These are phyloP conservation scores for Spongospora subterranea DNA, from an alignment of 208 protist genomes.

Conservation along the genomic window DNA sequence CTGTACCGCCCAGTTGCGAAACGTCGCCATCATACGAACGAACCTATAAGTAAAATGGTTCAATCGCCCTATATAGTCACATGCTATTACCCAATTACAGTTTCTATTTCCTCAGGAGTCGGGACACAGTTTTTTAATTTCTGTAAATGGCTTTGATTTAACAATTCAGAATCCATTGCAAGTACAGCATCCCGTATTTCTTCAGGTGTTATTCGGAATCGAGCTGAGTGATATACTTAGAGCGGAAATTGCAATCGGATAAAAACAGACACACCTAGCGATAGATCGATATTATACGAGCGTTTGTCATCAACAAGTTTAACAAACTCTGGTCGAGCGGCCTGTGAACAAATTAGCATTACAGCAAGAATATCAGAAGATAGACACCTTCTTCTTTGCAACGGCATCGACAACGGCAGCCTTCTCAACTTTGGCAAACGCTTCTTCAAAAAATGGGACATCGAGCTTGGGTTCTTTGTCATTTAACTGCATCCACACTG, in stretches of 20 bases:
- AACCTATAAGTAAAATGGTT: constrained; percentile 44
- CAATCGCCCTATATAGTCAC: too few species aligned
- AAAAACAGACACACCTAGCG: background rate
- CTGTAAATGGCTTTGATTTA: constrained; percentile 49
- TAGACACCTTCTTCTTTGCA: background rate
- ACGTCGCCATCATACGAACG: constrained; percentile 48
- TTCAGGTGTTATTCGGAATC: background rate
- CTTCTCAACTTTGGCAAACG: constrained; percentile 40
- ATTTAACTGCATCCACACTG: constrained; percentile 44
- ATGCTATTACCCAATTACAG: background rate
- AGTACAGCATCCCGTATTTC: constrained; percentile 49
- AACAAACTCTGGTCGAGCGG: background rate
- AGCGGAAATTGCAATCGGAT: background rate
- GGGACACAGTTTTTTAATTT: constrained; percentile 49
- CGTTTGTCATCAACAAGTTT: constrained; percentile 49
- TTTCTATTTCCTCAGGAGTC: constrained; percentile 31
- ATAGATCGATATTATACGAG: constrained; percentile 50
- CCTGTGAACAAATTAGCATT: background rate
- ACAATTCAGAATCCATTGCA: constrained; percentile 25
- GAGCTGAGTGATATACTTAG: background rate
- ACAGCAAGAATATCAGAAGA: background rate
- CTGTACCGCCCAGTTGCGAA: background rate
- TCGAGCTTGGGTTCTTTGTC: constrained; percentile 28
- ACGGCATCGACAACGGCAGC: background rate
- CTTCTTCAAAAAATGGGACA: constrained; percentile 14